Evolutionary conservation across 2,329 filamentous ascomycete species (phyloP), one percentile per base, ranked within the genome.

Genomic region (Phoma sp.): DNA sequence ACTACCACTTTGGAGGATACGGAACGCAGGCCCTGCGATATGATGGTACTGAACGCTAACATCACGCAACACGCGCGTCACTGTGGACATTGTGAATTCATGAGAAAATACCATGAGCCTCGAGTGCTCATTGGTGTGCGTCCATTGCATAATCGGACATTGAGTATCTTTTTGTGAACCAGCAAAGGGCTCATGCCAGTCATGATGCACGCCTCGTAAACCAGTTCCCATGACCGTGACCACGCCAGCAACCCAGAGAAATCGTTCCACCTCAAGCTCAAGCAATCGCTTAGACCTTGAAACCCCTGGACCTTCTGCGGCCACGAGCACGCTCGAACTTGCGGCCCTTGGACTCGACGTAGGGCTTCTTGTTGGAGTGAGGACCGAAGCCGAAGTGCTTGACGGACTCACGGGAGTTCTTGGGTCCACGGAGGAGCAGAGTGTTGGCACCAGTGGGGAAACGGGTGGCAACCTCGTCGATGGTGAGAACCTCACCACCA

Each of bases 271-370:
- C 60, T 62, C 55, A 47, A 55, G 46, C 52, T 55, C 51, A 51
- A 62, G 65, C 60, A 66, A 57, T 62, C 60, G 64, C 63, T 91
- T 96, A 99, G 80, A 99, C 95, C 92, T 99, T 99, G 93, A 99
- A 99, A 87, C 96, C 95, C 77, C 91, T 88, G 76, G 93, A 98
- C 80, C 92, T 86, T 89, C 95, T 96, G 84, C 95, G 93, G 82
- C 95, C 96, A 95, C 95, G 93, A 77, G 93, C 95, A 77, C 88
- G 87, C 89, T 99, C 96, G 86, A 99, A 99, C 87, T 99, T 99
- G 84, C 95, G 90, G 77, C 96, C 96, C 91, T 99, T 99, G 86
- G 92, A 96, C 82, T 92, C 87, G 76, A 99, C 87, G 74, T 96
- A 91, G 72, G 94, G 94, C 88, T 97, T 98, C 94, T 98, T 99